Base-by-base conservation (phyloP, 768 basidiomycete genomes). In the Lentinula raphanica region DNA sequence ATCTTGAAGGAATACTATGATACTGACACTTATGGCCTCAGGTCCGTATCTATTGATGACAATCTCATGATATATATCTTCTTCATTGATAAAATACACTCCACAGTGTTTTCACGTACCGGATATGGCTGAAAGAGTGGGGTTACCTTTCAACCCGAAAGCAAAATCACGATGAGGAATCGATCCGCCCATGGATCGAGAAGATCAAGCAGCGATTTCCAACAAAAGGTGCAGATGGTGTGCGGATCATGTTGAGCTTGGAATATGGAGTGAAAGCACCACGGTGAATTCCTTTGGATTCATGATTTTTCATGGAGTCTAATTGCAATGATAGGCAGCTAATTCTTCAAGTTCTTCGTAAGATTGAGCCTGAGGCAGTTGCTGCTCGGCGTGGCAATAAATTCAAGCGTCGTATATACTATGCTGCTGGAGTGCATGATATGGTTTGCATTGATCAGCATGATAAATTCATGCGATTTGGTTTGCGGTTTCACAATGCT, bases 381-480 rank as follows among this genome's bases (percentile, higher is more conserved):
- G 15, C 7, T 1, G 49, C 45, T 13, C 13, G 54, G 0, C 53
- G 49, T 29, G 59, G 58, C 1, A 23, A 42, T 3, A 40, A 51
- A 1, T 58, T 70, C 5, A 61, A 56, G 15, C 60, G 65, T 4
- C 27, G 56, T 0, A 56, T 40, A 1, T 70, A 66, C 36, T 68
- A 63, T 59, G 62, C 66, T n/a, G 67, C 69, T 0, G 70, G 69
- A 0, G 61, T 70, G 1, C 68, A 66, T 13, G 64, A 73, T 49
- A 12, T 67, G 5, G 65, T 60, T 61, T 28, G 57, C 12, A 17
- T 65, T 4, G 66, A 71, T 42, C 70, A 70, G 59, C 68, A 72
- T 59, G 65, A 72, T 51, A 72, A 72, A 54, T 71, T 62, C 60
- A 23, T 42, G 28, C 39, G 62, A 3, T 71, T 69, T 60, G 65